These are phyloP conservation scores for Flaveria trinervia DNA, from an alignment of 129 eudicot species.

Conservation along the genomic window DNA sequence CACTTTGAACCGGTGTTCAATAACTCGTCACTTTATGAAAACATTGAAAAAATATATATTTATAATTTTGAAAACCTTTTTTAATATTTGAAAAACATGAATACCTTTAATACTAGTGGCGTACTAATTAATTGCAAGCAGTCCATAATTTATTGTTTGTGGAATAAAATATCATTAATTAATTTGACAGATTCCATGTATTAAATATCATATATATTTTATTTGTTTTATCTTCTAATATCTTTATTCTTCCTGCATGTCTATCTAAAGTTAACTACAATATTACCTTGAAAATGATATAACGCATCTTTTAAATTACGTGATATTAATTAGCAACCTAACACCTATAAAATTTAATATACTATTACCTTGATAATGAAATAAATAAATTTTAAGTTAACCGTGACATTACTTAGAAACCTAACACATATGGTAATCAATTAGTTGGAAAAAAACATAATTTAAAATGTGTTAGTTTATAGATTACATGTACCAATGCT, in stretches of 20 bases:
- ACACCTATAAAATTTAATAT: not conserved
- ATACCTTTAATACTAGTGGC: conserved; percentile 1
- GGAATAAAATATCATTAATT: conserved; percentile 15
- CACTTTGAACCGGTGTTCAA: too few relatives aligned
- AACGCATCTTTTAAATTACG: not conserved
- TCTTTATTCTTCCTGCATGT: not conserved
- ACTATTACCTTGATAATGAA: not conserved
- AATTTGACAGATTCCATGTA: conserved; percentile 18
- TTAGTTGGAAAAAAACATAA: too few relatives aligned
- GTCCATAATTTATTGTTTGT: conserved; percentile 12
- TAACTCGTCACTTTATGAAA: too few relatives aligned
- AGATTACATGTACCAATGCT: not conserved
- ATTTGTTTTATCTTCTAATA: not conserved
- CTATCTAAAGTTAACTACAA: not conserved
- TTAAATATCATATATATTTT: not conserved
- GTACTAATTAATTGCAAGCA: conserved; percentile 5
- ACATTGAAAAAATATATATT: not conserved
- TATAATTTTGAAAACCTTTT: not conserved
- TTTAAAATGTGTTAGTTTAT: too few relatives aligned
- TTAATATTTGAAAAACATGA: not conserved
- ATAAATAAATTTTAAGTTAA: not conserved
- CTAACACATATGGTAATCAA: not conserved
- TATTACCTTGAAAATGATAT: not conserved
- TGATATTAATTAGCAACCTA: not conserved
- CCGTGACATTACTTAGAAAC: not conserved